phyloP scores from a whole-genome alignment of 1,139 yeast species.

The Yamadazyma conglobata region DNA sequence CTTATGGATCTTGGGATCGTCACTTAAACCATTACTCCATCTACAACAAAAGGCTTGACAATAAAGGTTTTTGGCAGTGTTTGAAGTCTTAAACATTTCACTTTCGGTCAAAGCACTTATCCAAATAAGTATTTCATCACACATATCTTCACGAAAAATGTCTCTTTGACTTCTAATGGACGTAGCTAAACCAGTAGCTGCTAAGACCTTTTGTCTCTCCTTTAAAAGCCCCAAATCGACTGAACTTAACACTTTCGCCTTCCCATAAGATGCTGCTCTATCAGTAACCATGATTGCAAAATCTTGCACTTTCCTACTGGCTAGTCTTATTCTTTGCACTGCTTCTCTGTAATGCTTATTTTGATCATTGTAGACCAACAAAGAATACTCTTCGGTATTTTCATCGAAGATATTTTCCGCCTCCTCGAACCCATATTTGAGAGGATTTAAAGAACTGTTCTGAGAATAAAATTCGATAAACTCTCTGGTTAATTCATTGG shows the following conservation, averaged over 20 bases:
- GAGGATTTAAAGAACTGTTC: slow-evolving; percentile 30
- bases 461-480: slow-evolving; percentile 24
- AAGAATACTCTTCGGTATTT: slow-evolving; percentile 49
- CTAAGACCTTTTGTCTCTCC: slow-evolving; percentile 51
- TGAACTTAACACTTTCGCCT: slow-evolving; percentile 65
- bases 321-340: slow-evolving; percentile 56
- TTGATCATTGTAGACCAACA: slow-evolving; percentile 76
- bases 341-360: slow-evolving; percentile 74
- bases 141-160: slow-evolving; percentile 77
- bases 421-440: slow-evolving; percentile 23
- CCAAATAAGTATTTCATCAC: slow-evolving; percentile 68
- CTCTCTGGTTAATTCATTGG: slow-evolving; percentile 20
- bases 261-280: slow-evolving; percentile 60
- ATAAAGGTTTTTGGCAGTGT: slow-evolving; percentile 47
- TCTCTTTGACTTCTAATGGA: slow-evolving; percentile 69
- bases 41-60: slow-evolving; percentile 49
- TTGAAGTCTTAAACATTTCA: slow-evolving; percentile 50
- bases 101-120: slow-evolving; percentile 56
- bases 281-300: slow-evolving; percentile 75
- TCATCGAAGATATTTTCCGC: slow-evolving; percentile 33
- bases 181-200: slow-evolving; percentile 61
- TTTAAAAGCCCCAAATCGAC: slow-evolving; percentile 47
- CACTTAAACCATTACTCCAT: slow-evolving; percentile 54
- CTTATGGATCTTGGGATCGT: slow-evolving; percentile 12
- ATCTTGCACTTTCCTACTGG: slow-evolving; percentile 61